Percentiles rank a stretch among this genome's conserved stretches.
phyloP scores from a whole-genome alignment of 164 flowering plant species.

The Vitis cinerea region DNA sequence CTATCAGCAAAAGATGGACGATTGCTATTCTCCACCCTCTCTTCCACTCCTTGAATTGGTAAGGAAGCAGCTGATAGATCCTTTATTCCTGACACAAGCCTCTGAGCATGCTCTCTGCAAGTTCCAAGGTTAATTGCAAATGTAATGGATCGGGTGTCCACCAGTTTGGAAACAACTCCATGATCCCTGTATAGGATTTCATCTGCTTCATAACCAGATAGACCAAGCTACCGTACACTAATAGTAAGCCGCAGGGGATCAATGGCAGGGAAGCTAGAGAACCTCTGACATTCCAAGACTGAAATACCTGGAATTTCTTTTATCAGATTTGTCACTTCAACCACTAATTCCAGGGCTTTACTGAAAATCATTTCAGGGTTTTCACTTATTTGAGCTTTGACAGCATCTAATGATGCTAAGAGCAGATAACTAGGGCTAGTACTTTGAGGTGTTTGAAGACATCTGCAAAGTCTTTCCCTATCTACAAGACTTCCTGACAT shows the following conservation, averaged over 20 bases:
- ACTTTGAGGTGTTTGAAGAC: slow-evolving; percentile 41
- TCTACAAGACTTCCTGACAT: slow-evolving; percentile 32
- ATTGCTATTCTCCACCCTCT: not conserved
- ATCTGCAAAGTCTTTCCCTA: slow-evolving; percentile 31
- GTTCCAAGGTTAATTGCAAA: slow-evolving; percentile 39
- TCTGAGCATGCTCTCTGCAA: slow-evolving; percentile 25
- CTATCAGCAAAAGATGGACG: slow-evolving; percentile 37
- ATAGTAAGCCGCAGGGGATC: slow-evolving; percentile 39
- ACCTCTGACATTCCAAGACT: slow-evolving; percentile 19
- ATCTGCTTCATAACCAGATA: slow-evolving; percentile 45
- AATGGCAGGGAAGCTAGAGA: slow-evolving; percentile 22
- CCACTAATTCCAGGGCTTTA: slow-evolving; percentile 25
- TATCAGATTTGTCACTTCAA: slow-evolving; percentile 19
- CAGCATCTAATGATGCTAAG: slow-evolving; percentile 43
- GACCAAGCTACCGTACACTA: slow-evolving; percentile 30
- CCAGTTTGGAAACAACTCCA: slow-evolving; percentile 33
- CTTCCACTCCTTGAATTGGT: not conserved
- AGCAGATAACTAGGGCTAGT: slow-evolving; percentile 44
- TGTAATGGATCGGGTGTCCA: slow-evolving; percentile 28
- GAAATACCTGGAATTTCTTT: slow-evolving; percentile 23
- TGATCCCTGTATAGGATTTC: slow-evolving; percentile 23
- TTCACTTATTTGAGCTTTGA: slow-evolving; percentile 37
- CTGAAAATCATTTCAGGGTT: slow-evolving; percentile 27
- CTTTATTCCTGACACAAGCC: slow-evolving; percentile 26
- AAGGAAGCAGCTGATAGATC: slow-evolving; percentile 10